Evolutionary conservation across 352 stramenopile genomes (phyloP), one percentile per base, ranked within the genome.

Genomic region (Globisporangium orthogonon): DNA sequence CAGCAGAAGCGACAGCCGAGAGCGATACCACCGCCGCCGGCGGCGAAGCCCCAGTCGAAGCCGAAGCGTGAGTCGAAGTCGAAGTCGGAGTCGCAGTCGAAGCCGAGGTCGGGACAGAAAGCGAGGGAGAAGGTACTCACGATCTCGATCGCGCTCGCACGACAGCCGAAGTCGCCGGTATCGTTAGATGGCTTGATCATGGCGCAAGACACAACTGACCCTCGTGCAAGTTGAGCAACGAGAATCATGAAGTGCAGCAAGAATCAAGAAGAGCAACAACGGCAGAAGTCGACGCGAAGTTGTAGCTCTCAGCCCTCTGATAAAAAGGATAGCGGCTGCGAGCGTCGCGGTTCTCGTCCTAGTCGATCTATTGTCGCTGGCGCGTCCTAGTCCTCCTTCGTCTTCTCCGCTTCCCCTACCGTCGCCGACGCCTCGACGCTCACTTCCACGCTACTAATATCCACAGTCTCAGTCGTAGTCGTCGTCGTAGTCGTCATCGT

Each of bases 141-240:
- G 40, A 4, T 76, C 65, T 50, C 60, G 71, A 37, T 76, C 68
- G 29, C 52, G 58, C 23, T 75, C 62, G 37, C 43, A 55, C 23
- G 58, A 60, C 7, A 41, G 60, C 31, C 58, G 63, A 0, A 47
- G 67, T 31, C 58, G 62, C n/a, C 43, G 37, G 37, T 72, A 52
- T 54, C 49, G 63, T 13, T 53, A 57, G 48, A 3, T 44, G 30
- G 30, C 13, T 18, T 7, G 28, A 9, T 37, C 15, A 23, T 23
- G 23, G 23, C 23, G 31, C 31, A 35, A 35, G 31, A 35, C 4
- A 45, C 40, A 45, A 23, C 23, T 23, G 23, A 23, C 23, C 23
- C 23, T 23, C 23, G 23, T 23, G 41, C 41, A 9, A 45, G 40
- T 6, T 45, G 11, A 10, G n/a, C 41, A n/a, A 23, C 41, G 15